Conservation (phyloP, 805 yeast genomes). For the Yamadazyma tumulicola region DNA sequence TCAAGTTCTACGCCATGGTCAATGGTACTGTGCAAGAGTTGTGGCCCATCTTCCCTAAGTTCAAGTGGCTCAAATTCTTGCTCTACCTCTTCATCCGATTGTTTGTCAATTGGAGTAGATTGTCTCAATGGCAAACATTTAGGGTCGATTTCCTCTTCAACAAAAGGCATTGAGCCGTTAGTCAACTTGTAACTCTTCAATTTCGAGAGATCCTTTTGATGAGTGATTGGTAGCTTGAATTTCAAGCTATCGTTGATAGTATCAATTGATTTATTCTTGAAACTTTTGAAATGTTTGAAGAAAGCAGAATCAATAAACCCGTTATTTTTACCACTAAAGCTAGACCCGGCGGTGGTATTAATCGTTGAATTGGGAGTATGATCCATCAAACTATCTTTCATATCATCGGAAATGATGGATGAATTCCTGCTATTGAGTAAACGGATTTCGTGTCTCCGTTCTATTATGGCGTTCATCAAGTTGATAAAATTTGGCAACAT, state of each 20-base stretch:
- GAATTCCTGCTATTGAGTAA: conserved; percentile 1
- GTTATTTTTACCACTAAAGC: background rate
- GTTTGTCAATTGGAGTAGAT: conserved; percentile 1
- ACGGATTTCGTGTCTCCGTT: conserved; percentile 7
- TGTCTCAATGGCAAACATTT: conserved; percentile 2
- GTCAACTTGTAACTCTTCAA: conserved; percentile 9
- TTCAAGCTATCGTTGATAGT: conserved; percentile 12
- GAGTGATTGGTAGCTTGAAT: background rate
- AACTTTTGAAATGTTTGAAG: conserved; percentile 12
- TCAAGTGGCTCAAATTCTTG: background rate
- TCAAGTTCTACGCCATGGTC: background rate
- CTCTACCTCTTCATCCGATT: background rate
- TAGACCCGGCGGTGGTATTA: background rate
- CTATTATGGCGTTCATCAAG: conserved; percentile 17
- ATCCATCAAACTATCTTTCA: background rate
- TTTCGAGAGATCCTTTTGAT: too few species aligned
- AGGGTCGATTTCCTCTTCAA: conserved; percentile 7
- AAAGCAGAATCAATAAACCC: conserved; percentile 3
- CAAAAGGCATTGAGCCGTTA: conserved; percentile 8
- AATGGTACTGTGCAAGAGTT: background rate
- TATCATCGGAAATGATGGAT: background rate
- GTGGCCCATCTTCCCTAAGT: background rate
- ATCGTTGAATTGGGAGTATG: background rate
- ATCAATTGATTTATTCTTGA: conserved; percentile 14
- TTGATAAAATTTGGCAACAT: conserved; percentile 16